A percentile compares a stretch with the other conserved stretches of the same genome.
Evolutionary conservation across 805 yeast genomes (phyloP).

Genomic region (Crinitomyces ghanaensis): DNA sequence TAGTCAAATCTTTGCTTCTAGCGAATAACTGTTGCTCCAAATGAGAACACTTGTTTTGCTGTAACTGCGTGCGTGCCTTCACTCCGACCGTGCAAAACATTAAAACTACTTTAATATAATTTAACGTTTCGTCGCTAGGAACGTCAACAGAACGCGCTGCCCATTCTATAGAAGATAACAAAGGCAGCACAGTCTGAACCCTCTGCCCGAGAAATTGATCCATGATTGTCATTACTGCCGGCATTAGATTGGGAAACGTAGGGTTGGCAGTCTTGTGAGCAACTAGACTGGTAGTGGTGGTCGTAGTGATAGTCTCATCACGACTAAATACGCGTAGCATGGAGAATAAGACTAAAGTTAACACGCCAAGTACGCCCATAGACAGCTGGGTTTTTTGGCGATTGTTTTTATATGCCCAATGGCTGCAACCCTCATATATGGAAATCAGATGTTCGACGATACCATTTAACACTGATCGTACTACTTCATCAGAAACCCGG

Average conservation of each 20-base stretch:
- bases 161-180: slow-evolving; percentile 39
- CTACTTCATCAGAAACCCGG: slow-evolving; percentile 32
- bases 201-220: too few relatives aligned
- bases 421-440: slow-evolving; percentile 60
- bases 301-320: too few relatives aligned
- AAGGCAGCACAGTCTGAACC: too few relatives aligned
- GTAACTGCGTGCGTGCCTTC: slow-evolving; percentile 44
- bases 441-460: slow-evolving; percentile 47
- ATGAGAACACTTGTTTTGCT: slow-evolving; percentile 43
- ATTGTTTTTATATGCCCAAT: slow-evolving; percentile 52
- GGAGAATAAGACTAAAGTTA: too few relatives aligned
- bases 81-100: slow-evolving; percentile 47
- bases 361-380: too few relatives aligned
- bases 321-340: too few relatives aligned
- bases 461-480: slow-evolving; percentile 43
- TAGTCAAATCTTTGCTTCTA: slow-evolving; percentile 44
- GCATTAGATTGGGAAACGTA: too few relatives aligned
- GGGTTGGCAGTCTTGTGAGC: too few relatives aligned
- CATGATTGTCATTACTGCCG: too few relatives aligned
- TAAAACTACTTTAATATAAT: slow-evolving; percentile 41
- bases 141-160: slow-evolving; percentile 29
- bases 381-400: too few relatives aligned
- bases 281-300: too few relatives aligned
- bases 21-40: slow-evolving; percentile 53
- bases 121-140: slow-evolving; percentile 37